phyloP scores from a whole-genome alignment of 805 yeast species.

The Metschnikowia reukaufii region DNA sequence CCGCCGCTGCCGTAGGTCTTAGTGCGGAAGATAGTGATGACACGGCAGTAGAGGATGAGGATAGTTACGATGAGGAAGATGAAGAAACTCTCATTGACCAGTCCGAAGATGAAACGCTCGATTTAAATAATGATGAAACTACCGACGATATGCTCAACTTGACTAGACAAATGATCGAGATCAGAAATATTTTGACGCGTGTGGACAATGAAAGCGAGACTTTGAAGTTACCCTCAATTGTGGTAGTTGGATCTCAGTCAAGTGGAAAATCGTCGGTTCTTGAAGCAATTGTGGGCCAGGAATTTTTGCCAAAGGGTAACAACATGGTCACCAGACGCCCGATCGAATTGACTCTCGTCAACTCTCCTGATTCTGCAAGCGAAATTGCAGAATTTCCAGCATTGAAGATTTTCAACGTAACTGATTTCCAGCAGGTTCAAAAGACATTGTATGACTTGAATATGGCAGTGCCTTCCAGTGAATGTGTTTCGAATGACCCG shows the following conservation, averaged over 20 bases:
- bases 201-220: constrained; percentile 70
- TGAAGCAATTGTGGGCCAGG: constrained; percentile 97
- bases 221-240: constrained; percentile 87
- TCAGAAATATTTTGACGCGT: constrained; percentile 71
- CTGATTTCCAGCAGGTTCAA: constrained; percentile 88
- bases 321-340: constrained; percentile 99
- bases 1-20: constrained; percentile 55
- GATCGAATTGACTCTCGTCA: constrained; percentile 87
- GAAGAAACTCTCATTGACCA: constrained; percentile 47
- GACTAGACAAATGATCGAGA: constrained; percentile 96
- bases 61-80: constrained; percentile 51
- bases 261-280: constrained; percentile 96
- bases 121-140: constrained; percentile 50
- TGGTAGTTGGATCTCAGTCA: constrained; percentile 95
- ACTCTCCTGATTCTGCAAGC: constrained; percentile 76
- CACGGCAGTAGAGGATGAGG: constrained; percentile 26
- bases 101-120: constrained; percentile 38
- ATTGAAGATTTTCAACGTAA: constrained; percentile 72
- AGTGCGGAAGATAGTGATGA: constrained; percentile 37
- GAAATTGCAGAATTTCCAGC: constrained; percentile 95
- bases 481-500: constrained; percentile 90
- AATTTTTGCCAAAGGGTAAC: constrained; percentile 93
- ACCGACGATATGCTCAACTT: constrained; percentile 82
- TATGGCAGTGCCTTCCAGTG: constrained; percentile 84
- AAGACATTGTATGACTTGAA: constrained; percentile 83